Percentiles rank a stretch among this genome's conserved stretches.
Conservation (phyloP, 1,284 basidiomycete genomes). For the Ceratobasidium sp. region DNA sequence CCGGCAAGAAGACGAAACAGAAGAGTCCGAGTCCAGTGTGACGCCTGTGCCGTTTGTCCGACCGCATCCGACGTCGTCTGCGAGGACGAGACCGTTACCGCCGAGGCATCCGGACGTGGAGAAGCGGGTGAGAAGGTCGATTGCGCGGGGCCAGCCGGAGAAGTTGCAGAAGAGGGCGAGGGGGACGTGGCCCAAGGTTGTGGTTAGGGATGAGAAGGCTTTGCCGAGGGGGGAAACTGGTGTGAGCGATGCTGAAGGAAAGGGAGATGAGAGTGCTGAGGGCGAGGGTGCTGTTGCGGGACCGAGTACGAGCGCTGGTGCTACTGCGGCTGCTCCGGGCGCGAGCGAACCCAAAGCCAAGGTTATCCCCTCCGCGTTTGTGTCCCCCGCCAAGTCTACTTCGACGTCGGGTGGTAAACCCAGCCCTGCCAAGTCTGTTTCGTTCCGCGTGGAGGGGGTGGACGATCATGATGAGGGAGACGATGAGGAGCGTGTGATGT, state of each 20-base stretch:
- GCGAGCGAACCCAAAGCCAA: no score
- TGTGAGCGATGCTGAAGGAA: neutral
- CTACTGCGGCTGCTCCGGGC: neutral
- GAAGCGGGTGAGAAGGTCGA: neutral
- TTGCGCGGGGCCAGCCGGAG: neutral
- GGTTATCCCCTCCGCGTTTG: no score
- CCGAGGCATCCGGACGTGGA: neutral
- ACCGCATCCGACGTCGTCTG: slow-evolving; percentile 24
- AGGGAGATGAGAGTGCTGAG: neutral
- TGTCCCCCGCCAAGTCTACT: neutral
- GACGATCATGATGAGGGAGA: neutral
- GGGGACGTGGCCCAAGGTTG: slow-evolving; percentile 5
- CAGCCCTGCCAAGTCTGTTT: neutral
- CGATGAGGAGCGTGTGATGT: slow-evolving; percentile 1
- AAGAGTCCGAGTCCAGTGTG: neutral
- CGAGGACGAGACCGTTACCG: slow-evolving; percentile 15
- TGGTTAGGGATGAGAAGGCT: neutral
- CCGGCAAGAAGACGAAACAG: no score
- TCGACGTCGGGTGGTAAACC: neutral
- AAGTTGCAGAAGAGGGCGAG: neutral
- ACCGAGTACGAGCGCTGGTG: neutral
- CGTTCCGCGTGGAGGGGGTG: slow-evolving; percentile 3
- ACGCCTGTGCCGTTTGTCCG: neutral
- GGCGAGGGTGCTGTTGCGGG: neutral
- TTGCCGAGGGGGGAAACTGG: neutral